A percentile compares a stretch with the other conserved stretches of the same genome.
phyloP scores from a whole-genome alignment of 305 asterid species.

The Andrographis paniculata region DNA sequence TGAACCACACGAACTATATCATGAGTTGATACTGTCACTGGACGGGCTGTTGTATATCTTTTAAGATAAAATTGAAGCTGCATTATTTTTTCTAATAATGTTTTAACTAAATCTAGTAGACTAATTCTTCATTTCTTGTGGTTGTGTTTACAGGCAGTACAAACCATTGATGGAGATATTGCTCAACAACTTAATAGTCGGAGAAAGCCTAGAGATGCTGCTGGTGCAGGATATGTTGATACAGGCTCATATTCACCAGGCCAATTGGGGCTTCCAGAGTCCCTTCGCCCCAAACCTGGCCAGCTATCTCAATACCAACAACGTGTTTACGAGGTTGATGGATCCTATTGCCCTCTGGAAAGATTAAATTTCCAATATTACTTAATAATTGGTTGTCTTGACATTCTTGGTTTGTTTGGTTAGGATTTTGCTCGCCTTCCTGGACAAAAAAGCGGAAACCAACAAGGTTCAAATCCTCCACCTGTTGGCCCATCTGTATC shows the following conservation, averaged over 20 bases:
- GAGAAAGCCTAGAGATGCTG: constrained; percentile 79
- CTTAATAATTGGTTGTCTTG: constrained; percentile 11
- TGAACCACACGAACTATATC: constrained; percentile 4
- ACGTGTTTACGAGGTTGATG: constrained; percentile 87
- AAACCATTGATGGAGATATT: constrained; percentile 86
- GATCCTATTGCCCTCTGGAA: constrained; percentile 10
- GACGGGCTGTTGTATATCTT: too few relatives aligned
- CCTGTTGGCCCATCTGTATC: constrained; percentile 65
- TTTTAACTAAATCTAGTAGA: too few relatives aligned
- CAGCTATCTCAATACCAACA: constrained; percentile 86
- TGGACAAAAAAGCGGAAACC: constrained; percentile 77
- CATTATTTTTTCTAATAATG: too few relatives aligned
- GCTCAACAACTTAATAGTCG: constrained; percentile 67
- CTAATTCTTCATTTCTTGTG: not conserved
- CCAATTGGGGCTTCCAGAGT: constrained; percentile 77
- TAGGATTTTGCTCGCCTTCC: constrained; percentile 97
- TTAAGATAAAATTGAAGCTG: too few relatives aligned
- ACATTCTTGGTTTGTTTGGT: constrained; percentile 10
- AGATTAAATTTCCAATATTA: constrained; percentile 7
- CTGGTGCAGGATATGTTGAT: constrained; percentile 65
- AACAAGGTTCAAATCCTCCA: constrained; percentile 46
- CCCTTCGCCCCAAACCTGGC: constrained; percentile 97
- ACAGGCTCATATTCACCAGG: constrained; percentile 61
- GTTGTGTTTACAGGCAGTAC: constrained; percentile 57
- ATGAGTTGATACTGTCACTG: constrained; percentile 6